Conservation (phyloP, 768 basidiomycete genomes). For the Trametes punicea region DNA sequence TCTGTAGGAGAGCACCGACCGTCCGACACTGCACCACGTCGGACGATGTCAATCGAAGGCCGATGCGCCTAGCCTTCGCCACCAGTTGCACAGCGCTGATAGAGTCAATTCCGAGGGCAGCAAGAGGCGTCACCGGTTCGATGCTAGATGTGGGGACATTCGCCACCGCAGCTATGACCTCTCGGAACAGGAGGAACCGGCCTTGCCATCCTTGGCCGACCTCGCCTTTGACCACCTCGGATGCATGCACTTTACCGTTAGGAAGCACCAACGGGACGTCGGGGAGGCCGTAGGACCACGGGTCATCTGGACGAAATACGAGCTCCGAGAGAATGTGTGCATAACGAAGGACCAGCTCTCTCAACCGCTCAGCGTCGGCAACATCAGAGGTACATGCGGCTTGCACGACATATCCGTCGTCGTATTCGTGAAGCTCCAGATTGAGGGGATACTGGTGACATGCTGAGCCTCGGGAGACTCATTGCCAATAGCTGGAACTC, state of each 20-base stretch:
- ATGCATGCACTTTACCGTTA: background rate
- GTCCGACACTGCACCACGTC: slow-evolving; percentile 43
- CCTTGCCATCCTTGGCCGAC: background rate
- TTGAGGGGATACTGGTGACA: slow-evolving; percentile 42
- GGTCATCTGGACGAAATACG: slow-evolving; percentile 20
- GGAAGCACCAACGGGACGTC: background rate
- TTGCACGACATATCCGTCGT: slow-evolving; percentile 32
- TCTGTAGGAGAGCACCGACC: slow-evolving; percentile 29
- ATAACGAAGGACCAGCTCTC: slow-evolving; percentile 17
- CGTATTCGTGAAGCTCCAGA: slow-evolving; percentile 37
- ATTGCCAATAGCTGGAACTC: slow-evolving; percentile 20
- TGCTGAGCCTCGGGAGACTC: background rate
- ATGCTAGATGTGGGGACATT: slow-evolving; percentile 32
- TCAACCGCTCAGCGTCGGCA: slow-evolving; percentile 28
- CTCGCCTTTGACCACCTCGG: background rate
- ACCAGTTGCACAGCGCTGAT: slow-evolving; percentile 47
- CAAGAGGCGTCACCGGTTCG: slow-evolving; percentile 34
- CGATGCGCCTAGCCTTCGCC: slow-evolving; percentile 37
- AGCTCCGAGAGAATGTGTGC: slow-evolving; percentile 23
- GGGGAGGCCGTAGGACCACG: slow-evolving; percentile 1
- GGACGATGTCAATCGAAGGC: slow-evolving; percentile 33
- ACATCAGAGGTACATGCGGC: slow-evolving; percentile 34
- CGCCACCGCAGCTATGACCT: slow-evolving; percentile 22
- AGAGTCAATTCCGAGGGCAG: slow-evolving; percentile 46
- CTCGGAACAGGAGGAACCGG: slow-evolving; percentile 10